These are phyloP conservation scores for Nakazawaea molendinolei DNA, from an alignment of 805 yeast genomes.

Conservation along the genomic window DNA sequence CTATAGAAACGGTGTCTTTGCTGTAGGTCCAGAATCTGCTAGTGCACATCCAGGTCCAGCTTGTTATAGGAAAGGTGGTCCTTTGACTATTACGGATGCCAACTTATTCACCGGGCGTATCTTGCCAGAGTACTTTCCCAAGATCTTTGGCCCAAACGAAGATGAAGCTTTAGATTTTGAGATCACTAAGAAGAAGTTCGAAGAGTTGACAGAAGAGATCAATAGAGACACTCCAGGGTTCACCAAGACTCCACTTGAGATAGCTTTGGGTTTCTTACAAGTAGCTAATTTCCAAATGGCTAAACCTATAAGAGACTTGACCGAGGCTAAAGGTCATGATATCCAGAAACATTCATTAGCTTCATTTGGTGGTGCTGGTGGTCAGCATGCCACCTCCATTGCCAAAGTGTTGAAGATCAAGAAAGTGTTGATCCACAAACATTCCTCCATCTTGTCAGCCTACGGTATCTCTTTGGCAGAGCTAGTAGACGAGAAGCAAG, in stretches of 20 bases:
- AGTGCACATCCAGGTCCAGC: conserved; percentile 29
- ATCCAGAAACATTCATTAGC: conserved; percentile 28
- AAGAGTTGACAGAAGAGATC: conserved; percentile 21
- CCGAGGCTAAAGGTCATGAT: conserved; percentile 27
- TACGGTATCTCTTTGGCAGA: conserved; percentile 31
- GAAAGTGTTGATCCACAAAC: conserved; percentile 25
- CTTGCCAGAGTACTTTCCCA: conserved; percentile 24
- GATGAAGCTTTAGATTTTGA: conserved; percentile 21
- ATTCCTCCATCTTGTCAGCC: conserved; percentile 30
- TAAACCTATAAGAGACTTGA: conserved; percentile 27
- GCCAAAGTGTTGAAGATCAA: conserved; percentile 25
- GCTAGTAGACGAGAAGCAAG: conserved; percentile 23
- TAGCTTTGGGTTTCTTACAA: conserved; percentile 27
- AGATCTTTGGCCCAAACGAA: conserved; percentile 26
- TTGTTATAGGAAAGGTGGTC: conserved; percentile 28
- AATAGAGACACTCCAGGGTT: conserved; percentile 19
- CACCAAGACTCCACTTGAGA: conserved; percentile 22
- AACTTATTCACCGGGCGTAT: conserved; percentile 25
- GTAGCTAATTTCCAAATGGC: conserved; percentile 30
- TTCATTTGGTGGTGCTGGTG: conserved; percentile 31
- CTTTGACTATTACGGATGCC: conserved; percentile 28
- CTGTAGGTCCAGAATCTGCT: conserved; percentile 29
- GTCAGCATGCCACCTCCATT: conserved; percentile 26
- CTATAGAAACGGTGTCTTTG: conserved; percentile 17
- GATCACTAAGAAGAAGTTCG: conserved; percentile 20